Percentiles rank a stretch among this genome's conserved stretches.
Evolutionary conservation across 164 flowering plant genomes (phyloP).

Genomic region (Kingdonia uniflora): DNA sequence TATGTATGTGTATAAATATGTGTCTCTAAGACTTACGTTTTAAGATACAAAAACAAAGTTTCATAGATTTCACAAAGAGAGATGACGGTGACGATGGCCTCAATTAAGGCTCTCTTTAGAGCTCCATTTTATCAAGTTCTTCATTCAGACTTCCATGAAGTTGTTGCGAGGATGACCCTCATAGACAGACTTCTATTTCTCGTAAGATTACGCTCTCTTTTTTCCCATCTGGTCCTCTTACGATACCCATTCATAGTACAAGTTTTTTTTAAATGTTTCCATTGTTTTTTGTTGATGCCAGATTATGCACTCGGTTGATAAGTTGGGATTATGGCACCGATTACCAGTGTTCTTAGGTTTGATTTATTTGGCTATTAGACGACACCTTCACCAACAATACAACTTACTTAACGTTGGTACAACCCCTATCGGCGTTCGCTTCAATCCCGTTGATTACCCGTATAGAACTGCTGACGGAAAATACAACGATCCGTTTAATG

Average conservation of each 20-base stretch:
- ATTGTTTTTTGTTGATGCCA: not conserved
- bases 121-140: slow-evolving; percentile 18
- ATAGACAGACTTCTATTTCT: slow-evolving; percentile 26
- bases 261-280: too few species aligned
- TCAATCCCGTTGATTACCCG: slow-evolving; percentile 15
- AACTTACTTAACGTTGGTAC: slow-evolving; percentile 32
- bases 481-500: slow-evolving; percentile 27
- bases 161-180: slow-evolving; percentile 22
- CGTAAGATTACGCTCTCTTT: slow-evolving; percentile 9
- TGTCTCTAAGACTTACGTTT: too few species aligned
- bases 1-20: too few species aligned
- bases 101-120: slow-evolving; percentile 10
- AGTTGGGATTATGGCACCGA: slow-evolving; percentile 26
- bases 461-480: slow-evolving; percentile 28
- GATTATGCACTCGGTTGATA: slow-evolving; percentile 27
- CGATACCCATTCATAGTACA: too few species aligned
- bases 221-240: not conserved
- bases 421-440: slow-evolving; percentile 15
- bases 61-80: too few species aligned
- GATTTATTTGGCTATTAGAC: slow-evolving; percentile 22
- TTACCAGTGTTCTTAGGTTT: slow-evolving; percentile 35
- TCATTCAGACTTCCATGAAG: slow-evolving; percentile 30
- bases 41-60: too few species aligned
- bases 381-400: slow-evolving; percentile 27
- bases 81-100: too few species aligned